phyloP scores from a whole-genome alignment of 768 basidiomycete genomes.

The Hygrophorus pudorinus region DNA sequence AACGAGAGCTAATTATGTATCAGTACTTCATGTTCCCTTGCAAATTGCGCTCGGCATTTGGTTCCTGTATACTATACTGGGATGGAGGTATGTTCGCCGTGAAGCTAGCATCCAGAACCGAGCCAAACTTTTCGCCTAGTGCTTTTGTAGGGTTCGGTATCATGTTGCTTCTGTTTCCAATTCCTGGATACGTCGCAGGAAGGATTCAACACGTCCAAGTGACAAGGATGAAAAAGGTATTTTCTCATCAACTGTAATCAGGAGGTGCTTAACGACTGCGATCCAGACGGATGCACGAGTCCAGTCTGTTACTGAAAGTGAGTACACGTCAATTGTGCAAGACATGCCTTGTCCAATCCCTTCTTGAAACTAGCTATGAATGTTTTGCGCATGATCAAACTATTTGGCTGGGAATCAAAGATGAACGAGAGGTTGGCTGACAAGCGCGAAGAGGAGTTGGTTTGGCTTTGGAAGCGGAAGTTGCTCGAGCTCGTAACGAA shows the following conservation, averaged over 20 bases:
- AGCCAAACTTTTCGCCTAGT: slow-evolving; percentile 18
- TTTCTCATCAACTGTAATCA: background rate
- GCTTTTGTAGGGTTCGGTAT: slow-evolving; percentile 47
- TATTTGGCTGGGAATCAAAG: slow-evolving; percentile 59
- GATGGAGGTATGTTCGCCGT: slow-evolving; percentile 28
- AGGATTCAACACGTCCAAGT: slow-evolving; percentile 36
- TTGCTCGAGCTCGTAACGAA: slow-evolving; percentile 37
- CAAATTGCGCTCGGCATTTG: slow-evolving; percentile 28
- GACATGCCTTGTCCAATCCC: slow-evolving; percentile 1
- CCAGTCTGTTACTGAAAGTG: slow-evolving; percentile 51
- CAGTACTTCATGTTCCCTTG: slow-evolving; percentile 29
- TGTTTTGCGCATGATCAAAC: slow-evolving; percentile 58
- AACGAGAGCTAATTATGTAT: slow-evolving; percentile 6
- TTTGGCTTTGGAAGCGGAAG: slow-evolving; percentile 41
- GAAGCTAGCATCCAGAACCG: slow-evolving; percentile 2
- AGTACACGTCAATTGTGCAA: slow-evolving; percentile 15
- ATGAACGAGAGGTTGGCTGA: slow-evolving; percentile 41
- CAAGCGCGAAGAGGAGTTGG: slow-evolving; percentile 53
- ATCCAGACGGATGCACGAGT: slow-evolving; percentile 42
- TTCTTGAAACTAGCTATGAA: slow-evolving; percentile 34
- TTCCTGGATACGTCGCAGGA: slow-evolving; percentile 48
- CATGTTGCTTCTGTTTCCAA: slow-evolving; percentile 43
- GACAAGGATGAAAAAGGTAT: slow-evolving; percentile 37
- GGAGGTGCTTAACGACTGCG: background rate
- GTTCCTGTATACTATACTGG: slow-evolving; percentile 39